Base-by-base conservation (phyloP, 2,329 filamentous ascomycete species). In the Claviceps africana region DNA sequence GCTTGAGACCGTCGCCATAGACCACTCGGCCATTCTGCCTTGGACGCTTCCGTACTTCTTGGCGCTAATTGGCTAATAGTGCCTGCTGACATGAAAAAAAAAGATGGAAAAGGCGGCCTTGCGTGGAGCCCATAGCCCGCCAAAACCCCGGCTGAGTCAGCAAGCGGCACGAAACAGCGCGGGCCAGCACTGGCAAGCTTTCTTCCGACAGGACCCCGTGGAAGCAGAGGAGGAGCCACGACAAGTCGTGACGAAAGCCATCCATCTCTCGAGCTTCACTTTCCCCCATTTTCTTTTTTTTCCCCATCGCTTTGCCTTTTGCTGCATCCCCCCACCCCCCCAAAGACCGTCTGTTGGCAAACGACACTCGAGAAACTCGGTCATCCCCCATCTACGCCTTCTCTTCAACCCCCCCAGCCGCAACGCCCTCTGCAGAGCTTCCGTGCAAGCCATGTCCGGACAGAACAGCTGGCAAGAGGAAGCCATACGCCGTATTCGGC, bases 401-500 rank as follows among this genome's bases (percentile, higher is more conserved):
- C 15, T 46, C n/a, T 17, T n/a, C n/a, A n/a, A n/a, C n/a, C n/a
- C n/a, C n/a, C n/a, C n/a, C n/a, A n/a, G n/a, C n/a, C n/a, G n/a
- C n/a, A n/a, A n/a, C n/a, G n/a, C 17, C 3, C 15, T 10, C n/a
- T n/a, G 28, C 3, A 46, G 22, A 46, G 25, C 8, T 7, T 5
- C 43, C 25, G 3, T n/a, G 4, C 17, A 17, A 28, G 2, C 15
- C 50, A 68, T 68, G 66, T 66, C 65, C 54, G 56, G 59, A 43
- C 60, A 61, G 55, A 67, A 68, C 56, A 68, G 70, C 60, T 70
- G 67, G 67, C 67, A 69, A 61, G 72, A 77, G 61, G 73, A 77
- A 60, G 74, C 75, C 55, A 68, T 76, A 64, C 71, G 69, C 55
- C 71, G 70, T 58, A 67, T 78, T 53, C 73, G 74, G 58, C 70